phyloP scores from a whole-genome alignment of 192 early-diverging fungal genomes.

The Mortierella alpina region DNA sequence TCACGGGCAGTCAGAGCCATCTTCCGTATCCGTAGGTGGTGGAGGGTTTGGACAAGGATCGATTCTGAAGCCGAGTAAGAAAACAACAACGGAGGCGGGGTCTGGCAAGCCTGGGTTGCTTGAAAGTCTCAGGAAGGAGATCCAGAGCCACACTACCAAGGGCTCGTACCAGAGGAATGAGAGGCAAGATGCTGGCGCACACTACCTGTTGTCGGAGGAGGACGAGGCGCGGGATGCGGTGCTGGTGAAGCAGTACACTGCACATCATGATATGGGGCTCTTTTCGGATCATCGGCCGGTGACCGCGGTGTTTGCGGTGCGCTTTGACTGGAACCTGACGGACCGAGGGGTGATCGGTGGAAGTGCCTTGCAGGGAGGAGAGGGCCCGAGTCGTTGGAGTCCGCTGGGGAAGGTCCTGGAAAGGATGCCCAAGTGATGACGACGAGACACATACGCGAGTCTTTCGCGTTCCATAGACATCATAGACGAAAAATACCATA shows the following conservation, averaged over 20 bases:
- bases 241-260: conserved; percentile 46
- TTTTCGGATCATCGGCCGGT: conserved; percentile 66
- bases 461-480: background rate
- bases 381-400: conserved; percentile 18
- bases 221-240: conserved; percentile 39
- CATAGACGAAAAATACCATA: background rate
- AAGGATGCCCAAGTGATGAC: conserved; percentile 6
- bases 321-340: conserved; percentile 59
- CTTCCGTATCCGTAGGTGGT: background rate
- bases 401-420: conserved; percentile 36
- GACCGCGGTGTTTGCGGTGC: conserved; percentile 60
- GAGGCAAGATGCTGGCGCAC: background rate
- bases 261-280: conserved; percentile 53
- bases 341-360: conserved; percentile 19
- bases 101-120: conserved; percentile 7
- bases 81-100: conserved; percentile 4
- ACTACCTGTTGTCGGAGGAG: conserved; percentile 18
- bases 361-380: background rate
- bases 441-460: background rate
- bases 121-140: conserved; percentile 22
- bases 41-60: background rate
- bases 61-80: conserved; percentile 10
- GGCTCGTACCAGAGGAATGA: background rate
- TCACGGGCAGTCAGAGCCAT: background rate
- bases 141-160: conserved; percentile 10